Evolutionary conservation across 2,329 filamentous ascomycete species (phyloP).

Genomic region (Teratosphaeria destructans): DNA sequence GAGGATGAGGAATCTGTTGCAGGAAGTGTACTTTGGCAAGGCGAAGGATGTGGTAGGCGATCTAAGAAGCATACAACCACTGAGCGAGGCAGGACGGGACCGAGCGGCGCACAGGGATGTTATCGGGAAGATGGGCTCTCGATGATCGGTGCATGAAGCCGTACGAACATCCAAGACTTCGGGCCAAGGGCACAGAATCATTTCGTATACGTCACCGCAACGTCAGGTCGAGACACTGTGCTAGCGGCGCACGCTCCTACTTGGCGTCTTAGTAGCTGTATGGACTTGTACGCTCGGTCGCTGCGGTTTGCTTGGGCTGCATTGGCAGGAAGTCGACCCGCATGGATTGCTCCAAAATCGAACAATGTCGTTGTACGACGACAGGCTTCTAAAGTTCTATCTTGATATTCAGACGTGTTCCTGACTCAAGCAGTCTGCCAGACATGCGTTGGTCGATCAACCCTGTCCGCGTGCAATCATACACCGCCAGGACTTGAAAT

Average conservation of each 20-base stretch:
- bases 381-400: too few relatives aligned
- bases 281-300: background rate
- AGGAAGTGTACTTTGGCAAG: slow-evolving; percentile 99
- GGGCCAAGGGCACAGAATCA: background rate
- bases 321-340: too few relatives aligned
- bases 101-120: slow-evolving; percentile 80
- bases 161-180: background rate
- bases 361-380: too few relatives aligned
- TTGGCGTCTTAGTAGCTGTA: background rate
- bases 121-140: slow-evolving; percentile 47
- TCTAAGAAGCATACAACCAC: slow-evolving; percentile 70
- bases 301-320: too few relatives aligned
- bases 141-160: background rate
- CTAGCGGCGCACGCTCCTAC: too few relatives aligned
- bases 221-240: background rate
- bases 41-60: slow-evolving; percentile 97
- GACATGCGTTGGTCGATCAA: too few relatives aligned
- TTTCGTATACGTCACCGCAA: background rate
- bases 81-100: slow-evolving; percentile 78
- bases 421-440: too few relatives aligned
- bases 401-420: too few relatives aligned
- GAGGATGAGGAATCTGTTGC: slow-evolving; percentile 95
- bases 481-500: too few relatives aligned
- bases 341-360: too few relatives aligned
- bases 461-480: too few relatives aligned